Evolutionary conservation across 2,329 filamentous ascomycete genomes (phyloP), one percentile per base, ranked within the genome.

Genomic region (Penicillium sp.): DNA sequence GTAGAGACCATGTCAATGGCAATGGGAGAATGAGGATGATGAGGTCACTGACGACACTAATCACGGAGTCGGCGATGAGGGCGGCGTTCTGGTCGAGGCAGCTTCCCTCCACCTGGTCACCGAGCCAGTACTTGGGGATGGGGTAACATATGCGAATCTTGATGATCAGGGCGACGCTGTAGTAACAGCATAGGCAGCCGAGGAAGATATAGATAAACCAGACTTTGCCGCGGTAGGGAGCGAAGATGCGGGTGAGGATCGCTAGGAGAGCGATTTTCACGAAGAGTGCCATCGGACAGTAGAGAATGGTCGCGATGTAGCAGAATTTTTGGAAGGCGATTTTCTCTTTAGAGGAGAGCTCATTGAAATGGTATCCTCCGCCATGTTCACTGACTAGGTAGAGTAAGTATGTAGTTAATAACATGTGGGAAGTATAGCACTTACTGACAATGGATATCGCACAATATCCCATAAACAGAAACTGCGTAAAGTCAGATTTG

Each of bases 231-330:
- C 64, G 66, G 57, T 69, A 74, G 1, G 73, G 73, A 14, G 61
- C 47, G 66, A 76, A 76, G 50, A 76, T 69, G 48, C 73, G 69
- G 26, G 69, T 70, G 18, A 76, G 58, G 54, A 76, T 74, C 2
- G 71, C 65, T 6, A 76, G 65, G 9, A 76, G 69, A 37, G 72
- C 69, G 38, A 73, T 56, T 56, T 76, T 76, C 39, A 69, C 68
- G 46, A 72, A 67, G 22, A 76, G 67, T 16, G 72, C 72, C 67
- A 74, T 74, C 1, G 74, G 74, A n/a, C 71, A 74, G 64, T 76
- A 76, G 18, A 75, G 56, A 18, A 74, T 65, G 13, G 73, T 74
- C 6, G 73, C 71, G 54, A 72, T 58, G 46, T 76, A 76, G 53
- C 69, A 69, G 46, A 71, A 71, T 65, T 65, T 72, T 35, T 59